Percentiles rank a stretch among this genome's conserved stretches.
phyloP scores from a whole-genome alignment of 2,329 filamentous ascomycete genomes.

The Bisporella sp. region DNA sequence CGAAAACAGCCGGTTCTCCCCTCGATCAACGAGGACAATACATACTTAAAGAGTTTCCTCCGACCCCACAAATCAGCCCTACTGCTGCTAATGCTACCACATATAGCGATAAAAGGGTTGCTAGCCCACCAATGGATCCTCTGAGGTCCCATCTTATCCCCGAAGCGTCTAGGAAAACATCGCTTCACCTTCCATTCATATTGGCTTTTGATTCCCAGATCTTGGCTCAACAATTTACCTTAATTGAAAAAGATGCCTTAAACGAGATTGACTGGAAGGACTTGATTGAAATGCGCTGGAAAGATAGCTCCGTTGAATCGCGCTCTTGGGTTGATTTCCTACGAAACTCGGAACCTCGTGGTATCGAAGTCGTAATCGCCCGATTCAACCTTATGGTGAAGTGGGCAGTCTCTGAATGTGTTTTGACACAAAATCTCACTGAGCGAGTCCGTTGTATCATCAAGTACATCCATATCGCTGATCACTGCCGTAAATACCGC shows the following conservation, averaged over 20 bases:
- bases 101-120: conserved; percentile 11
- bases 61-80: conserved; percentile 26
- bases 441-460: conserved; percentile 72
- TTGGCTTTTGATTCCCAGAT: conserved; percentile 73
- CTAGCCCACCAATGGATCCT: conserved; percentile 16
- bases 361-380: conserved; percentile 77
- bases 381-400: conserved; percentile 87
- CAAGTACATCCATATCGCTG: conserved; percentile 77
- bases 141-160: conserved; percentile 18
- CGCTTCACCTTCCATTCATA: conserved; percentile 66
- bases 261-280: conserved; percentile 88
- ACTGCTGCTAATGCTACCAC: conserved; percentile 8
- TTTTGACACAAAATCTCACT: conserved; percentile 63
- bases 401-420: conserved; percentile 74
- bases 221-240: conserved; percentile 74
- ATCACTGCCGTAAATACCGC: conserved; percentile 65
- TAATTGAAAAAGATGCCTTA: conserved; percentile 79
- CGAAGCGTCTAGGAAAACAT: conserved; percentile 24
- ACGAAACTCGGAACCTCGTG: conserved; percentile 62
- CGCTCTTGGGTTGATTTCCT: conserved; percentile 80
- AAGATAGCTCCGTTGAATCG: conserved; percentile 58
- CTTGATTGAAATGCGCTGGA: conserved; percentile 77
- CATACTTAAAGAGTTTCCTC: conserved; percentile 16
- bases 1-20: conserved; percentile 30
- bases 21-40: conserved; percentile 28